Evolutionary conservation across 2,329 filamentous ascomycete genomes (phyloP), one percentile per base, ranked within the genome.

Genomic region (Ilyonectria sp.): DNA sequence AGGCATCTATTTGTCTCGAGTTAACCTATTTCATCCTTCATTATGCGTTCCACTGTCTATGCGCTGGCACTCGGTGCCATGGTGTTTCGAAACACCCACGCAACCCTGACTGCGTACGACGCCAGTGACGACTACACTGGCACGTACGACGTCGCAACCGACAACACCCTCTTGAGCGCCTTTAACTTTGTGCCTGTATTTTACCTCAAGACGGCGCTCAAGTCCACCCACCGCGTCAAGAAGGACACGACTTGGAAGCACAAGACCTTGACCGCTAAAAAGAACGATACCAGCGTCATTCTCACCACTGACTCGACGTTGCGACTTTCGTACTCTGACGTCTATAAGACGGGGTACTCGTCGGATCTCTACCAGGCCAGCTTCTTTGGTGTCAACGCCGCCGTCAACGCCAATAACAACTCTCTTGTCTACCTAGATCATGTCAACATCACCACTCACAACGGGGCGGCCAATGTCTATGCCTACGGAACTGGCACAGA

Each of bases 391-490:
- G 35, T 40, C 35, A 40, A 40, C 4, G 35, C 35, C 13, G 35
- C 35, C 35, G 35, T 40, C 35, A 40, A 40, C 17, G 35, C 35
- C 35, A 40, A 40, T 17, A 40, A 40, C 35, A 15, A 40, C 35
- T 40, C 35, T 17, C 10, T 40, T 15, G 35, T 40, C 11, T 49
- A 59, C 10, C 7, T 59, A 9, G 56, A 59, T 11, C 43, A 59
- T 10, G 56, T 59, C 7, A 59, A 59, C 40, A 59, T 59, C 26
- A 59, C 56, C 8, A 44, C 47, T 2, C 56, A 59, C 29, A 59
- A 59, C n/a, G 56, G 56, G 37, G 56, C 56, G 8, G 56, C 56
- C 13, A 59, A 59, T 29, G 33, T 59, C 44, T 59, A 59, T 15
- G 43, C 56, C 10, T 59, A 59, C 31, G 56, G 56, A 7, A 49